Conservation (phyloP, 805 yeast genomes). For the Saturnispora sanitii region DNA sequence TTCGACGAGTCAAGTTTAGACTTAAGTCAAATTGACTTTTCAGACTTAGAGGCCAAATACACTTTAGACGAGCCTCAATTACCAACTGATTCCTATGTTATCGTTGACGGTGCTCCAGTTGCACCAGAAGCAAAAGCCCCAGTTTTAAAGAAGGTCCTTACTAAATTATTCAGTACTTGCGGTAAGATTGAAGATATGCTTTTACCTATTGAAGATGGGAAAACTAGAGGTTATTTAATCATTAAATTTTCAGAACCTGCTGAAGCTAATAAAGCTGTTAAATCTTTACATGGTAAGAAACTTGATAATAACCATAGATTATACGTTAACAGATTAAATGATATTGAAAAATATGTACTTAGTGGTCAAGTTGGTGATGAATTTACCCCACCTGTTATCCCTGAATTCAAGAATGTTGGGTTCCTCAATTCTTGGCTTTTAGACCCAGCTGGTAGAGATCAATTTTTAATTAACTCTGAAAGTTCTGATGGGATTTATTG, state of each 20-base stretch:
- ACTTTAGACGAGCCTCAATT: conserved; percentile 33
- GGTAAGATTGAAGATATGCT: conserved; percentile 74
- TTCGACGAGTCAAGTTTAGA: conserved; percentile 36
- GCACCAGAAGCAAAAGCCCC: conserved; percentile 87
- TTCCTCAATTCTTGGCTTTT: conserved; percentile 86
- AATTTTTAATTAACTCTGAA: conserved; percentile 67
- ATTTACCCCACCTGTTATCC: conserved; percentile 62
- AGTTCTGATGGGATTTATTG: conserved; percentile 80
- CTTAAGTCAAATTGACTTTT: conserved; percentile 56
- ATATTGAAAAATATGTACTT: conserved; percentile 68
- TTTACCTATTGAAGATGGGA: conserved; percentile 74
- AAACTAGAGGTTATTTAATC: conserved; percentile 78
- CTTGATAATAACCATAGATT: conserved; percentile 90
- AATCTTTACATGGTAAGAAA: conserved; percentile 76
- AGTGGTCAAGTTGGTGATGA: conserved; percentile 52
- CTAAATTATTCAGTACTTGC: conserved; percentile 64
- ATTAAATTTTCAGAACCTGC: conserved; percentile 65
- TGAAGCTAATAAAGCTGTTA: conserved; percentile 70
- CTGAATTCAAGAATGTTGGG: conserved; percentile 66
- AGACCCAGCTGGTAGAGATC: conserved; percentile 85
- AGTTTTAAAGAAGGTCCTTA: conserved; percentile 73
- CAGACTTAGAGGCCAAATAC: conserved; percentile 76
- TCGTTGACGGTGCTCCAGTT: conserved; percentile 91
- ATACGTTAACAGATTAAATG: conserved; percentile 71
- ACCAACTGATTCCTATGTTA: conserved; percentile 56